These are phyloP conservation scores for Halophytophthora polymorphica DNA, from an alignment of 352 stramenopile genomes.

Conservation along the genomic window DNA sequence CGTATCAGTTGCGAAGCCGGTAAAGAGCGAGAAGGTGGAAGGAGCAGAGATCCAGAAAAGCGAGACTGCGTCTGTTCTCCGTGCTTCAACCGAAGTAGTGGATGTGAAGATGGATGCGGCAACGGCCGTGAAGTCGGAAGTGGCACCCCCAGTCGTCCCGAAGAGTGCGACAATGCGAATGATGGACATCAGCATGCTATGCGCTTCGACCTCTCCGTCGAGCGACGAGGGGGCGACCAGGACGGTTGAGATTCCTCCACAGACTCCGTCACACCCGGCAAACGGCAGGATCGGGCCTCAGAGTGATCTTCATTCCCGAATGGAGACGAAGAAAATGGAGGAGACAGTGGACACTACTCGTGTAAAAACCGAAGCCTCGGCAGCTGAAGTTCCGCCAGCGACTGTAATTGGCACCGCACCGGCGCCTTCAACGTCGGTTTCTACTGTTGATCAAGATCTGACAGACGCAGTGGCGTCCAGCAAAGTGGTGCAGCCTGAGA, in stretches of 20 bases:
- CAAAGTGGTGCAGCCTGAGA: no score
- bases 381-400: no score
- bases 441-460: no score
- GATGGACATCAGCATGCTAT: constrained; percentile 53
- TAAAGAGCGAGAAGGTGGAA: constrained; percentile 17
- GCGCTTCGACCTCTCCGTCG: constrained; percentile 19
- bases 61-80: not conserved
- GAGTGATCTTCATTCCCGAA: no score
- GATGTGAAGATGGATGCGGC: no score
- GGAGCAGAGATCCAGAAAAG: not conserved
- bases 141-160: not conserved
- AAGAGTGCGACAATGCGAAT: constrained; percentile 17
- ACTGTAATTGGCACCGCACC: no score
- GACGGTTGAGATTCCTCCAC: not conserved
- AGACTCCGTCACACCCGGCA: not conserved
- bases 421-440: no score
- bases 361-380: no score
- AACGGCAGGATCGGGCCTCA: no score
- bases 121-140: constrained; percentile 20
- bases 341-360: no score
- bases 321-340: no score
- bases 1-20: not conserved
- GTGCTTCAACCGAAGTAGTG: not conserved
- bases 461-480: no score
- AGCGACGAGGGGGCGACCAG: constrained; percentile 14